A percentile compares a stretch with the other conserved stretches of the same genome.
Conservation (phyloP, 2,329 filamentous ascomycete genomes). For the Fusarium phyllophilum region DNA sequence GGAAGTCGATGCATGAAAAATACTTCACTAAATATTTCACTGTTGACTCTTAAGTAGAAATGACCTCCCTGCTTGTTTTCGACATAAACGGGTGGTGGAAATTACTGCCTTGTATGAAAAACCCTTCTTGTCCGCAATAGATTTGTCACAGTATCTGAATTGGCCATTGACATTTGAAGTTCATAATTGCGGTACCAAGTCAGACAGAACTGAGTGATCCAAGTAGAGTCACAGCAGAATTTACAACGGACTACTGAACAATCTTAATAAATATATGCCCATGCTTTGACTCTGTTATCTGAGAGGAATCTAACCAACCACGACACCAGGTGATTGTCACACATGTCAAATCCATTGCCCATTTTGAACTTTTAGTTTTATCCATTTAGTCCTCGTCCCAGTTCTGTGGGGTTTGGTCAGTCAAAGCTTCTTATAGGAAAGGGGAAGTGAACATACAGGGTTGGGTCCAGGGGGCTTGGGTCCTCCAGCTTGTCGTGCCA, state of each 20-base stretch:
- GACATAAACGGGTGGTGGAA: too few species aligned
- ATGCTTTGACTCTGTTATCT: slow-evolving; percentile 26
- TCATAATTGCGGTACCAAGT: slow-evolving; percentile 7
- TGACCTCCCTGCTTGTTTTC: not conserved
- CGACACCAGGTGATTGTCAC: slow-evolving; percentile 28
- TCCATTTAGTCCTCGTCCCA: slow-evolving; percentile 69
- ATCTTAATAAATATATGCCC: slow-evolving; percentile 21
- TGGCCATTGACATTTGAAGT: not conserved
- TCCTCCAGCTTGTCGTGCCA: slow-evolving; percentile 94
- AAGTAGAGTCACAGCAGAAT: slow-evolving; percentile 8
- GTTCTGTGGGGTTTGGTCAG: slow-evolving; percentile 58
- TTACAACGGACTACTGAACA: slow-evolving; percentile 3
- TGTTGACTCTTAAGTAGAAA: not conserved
- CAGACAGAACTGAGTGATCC: slow-evolving; percentile 1
- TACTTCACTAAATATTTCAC: not conserved
- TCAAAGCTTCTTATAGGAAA: not conserved
- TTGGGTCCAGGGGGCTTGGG: slow-evolving; percentile 97
- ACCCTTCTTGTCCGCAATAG: not conserved
- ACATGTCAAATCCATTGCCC: slow-evolving; percentile 33
- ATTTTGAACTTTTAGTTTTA: slow-evolving; percentile 44
- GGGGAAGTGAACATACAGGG: slow-evolving; percentile 61
- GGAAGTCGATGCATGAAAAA: slow-evolving; percentile 26
- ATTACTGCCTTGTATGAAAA: not conserved
- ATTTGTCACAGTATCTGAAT: not conserved
- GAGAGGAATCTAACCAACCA: slow-evolving; percentile 41